phyloP scores from a whole-genome alignment of 768 basidiomycete species.

The Tulasnella sp. region DNA sequence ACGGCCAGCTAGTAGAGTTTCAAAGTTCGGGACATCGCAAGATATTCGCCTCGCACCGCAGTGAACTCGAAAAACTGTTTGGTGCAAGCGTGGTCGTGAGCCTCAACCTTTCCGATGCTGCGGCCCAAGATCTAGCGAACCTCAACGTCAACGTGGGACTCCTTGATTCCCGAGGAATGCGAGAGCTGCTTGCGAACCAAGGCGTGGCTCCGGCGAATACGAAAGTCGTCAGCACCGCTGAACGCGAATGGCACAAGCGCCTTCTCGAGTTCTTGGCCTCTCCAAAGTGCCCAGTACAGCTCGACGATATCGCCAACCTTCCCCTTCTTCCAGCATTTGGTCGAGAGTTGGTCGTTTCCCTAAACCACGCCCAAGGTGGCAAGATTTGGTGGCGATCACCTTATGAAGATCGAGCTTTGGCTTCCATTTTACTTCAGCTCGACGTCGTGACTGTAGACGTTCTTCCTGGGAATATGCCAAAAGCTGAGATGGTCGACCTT shows the following conservation, averaged over 20 bases:
- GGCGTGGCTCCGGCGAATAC: background rate
- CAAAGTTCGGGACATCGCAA: background rate
- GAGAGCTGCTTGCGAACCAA: background rate
- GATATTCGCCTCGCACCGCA: background rate
- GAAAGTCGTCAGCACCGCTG: background rate
- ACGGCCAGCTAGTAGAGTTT: background rate
- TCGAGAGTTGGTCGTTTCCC: background rate
- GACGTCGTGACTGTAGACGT: background rate
- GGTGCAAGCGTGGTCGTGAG: background rate
- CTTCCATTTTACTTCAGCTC: background rate
- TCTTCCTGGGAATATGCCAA: too few species aligned
- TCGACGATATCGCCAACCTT: background rate
- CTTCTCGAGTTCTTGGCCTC: background rate
- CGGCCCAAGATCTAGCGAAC: background rate
- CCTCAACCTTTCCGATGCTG: background rate
- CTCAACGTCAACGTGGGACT: background rate
- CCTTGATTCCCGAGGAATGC: slow-evolving; percentile 9
- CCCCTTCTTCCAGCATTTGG: background rate
- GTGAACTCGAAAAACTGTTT: background rate
- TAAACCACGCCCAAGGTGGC: background rate
- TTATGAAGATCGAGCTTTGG: background rate
- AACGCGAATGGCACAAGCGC: background rate
- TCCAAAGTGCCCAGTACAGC: background rate
- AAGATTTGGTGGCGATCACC: background rate
- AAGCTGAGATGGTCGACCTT: background rate